Base-by-base conservation (phyloP, 108 stramenopile genomes). In the Cyclotella choctawhatcheeana region DNA sequence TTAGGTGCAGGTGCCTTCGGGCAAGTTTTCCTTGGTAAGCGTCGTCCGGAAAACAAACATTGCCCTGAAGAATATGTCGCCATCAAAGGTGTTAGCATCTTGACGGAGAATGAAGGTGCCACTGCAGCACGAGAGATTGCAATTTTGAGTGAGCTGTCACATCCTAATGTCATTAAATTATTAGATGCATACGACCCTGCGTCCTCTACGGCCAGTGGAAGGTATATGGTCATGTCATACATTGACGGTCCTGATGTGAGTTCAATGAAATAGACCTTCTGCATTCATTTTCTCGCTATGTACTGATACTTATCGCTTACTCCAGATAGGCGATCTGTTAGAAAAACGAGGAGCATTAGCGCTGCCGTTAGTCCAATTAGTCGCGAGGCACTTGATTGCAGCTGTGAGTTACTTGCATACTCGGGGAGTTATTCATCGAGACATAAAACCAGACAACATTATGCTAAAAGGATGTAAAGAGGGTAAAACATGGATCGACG, bases 391-490 rank as follows among this genome's bases (percentile, higher is more conserved):
- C 51, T 61, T 93, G 61, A 86, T 91, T 51, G 77, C 86, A 17
- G 92, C 92, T 35, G 88, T 93, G 6, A 76, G 76, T 24, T 93
- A 90, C 45, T 58, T 89, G 31, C 92, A 93, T 48, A 85, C 86
- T n/a, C 74, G 89, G n/a, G 92, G 86, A 6, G 88, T 90, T 2
- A 74, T 93, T 51, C 92, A 93, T 54, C 61, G 92, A 12, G 92
- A 93, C 72, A 88, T 93, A 45, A 93, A 92, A 63, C 92, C 92
- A 44, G 83, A 87, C 24, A 88, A 91, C 52, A 85, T 89, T 44
- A 86, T 86, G 76, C 50, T 79, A 6, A 50, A 61, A 13, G 88
- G 87, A 64, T 77, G 61, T 53, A 40, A 27, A 10, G 18, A 34
- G 47, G 71, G 40, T 0, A 71, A 61, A 12, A 47, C 60, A 61